Evolutionary conservation across 441 rosid genomes (phyloP).

Genomic region (Gossypium lobatum): DNA sequence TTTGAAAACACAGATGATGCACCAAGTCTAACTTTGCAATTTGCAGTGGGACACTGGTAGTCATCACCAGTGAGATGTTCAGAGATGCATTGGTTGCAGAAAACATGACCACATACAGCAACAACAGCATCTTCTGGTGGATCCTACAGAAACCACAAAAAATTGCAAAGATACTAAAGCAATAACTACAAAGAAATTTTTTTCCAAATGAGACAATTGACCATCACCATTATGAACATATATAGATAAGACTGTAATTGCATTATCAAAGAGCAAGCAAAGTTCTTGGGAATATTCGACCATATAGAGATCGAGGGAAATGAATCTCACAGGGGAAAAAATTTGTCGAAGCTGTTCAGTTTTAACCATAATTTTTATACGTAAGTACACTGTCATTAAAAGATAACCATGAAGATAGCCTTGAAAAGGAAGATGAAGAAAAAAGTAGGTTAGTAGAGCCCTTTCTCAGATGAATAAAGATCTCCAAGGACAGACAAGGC

Average conservation of each 20-base stretch:
- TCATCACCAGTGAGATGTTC: slow-evolving; percentile 74
- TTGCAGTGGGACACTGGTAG: slow-evolving; percentile 48
- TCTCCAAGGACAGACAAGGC: background rate
- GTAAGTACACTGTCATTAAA: background rate
- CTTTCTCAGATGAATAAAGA: slow-evolving; percentile 6
- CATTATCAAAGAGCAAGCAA: slow-evolving; percentile 1
- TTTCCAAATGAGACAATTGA: background rate
- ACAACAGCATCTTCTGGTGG: slow-evolving; percentile 92
- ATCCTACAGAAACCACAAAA: slow-evolving; percentile 41
- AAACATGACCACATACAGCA: slow-evolving; percentile 77
- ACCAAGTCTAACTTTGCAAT: slow-evolving; percentile 52
- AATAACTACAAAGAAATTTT: background rate
- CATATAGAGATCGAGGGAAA: background rate
- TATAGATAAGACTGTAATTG: background rate
- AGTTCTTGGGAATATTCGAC: background rate
- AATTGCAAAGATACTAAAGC: background rate
- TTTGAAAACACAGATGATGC: slow-evolving; percentile 51
- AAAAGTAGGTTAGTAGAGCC: background rate
- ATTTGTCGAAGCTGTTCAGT: background rate
- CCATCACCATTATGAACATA: slow-evolving; percentile 2
- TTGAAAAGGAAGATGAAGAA: background rate
- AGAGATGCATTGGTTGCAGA: slow-evolving; percentile 79
- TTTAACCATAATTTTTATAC: background rate
- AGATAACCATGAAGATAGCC: background rate
- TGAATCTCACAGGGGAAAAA: background rate